Base-by-base conservation (phyloP, 208 protist genomes). In the Jaenimonas drosophilae region DNA sequence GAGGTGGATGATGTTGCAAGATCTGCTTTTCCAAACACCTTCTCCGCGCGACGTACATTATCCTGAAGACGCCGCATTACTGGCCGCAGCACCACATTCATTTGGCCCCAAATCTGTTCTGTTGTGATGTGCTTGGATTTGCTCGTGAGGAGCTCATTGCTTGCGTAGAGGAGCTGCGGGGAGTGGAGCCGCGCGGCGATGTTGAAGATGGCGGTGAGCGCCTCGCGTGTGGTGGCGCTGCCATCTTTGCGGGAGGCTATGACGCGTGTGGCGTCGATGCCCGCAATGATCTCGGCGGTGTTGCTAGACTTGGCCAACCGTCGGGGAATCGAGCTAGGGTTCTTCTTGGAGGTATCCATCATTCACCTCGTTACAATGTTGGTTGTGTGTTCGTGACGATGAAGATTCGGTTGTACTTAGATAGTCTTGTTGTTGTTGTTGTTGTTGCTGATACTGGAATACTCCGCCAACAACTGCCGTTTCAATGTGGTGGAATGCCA, bases 21-120 rank as follows among this genome's bases (percentile, higher is more conserved):
- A 20, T 9, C 16, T 43, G 1, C 27, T 6, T 23, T 48, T n/a
- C 66, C 64, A 31, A 74, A 75, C 12, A 53, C 43, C 26, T 59
- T 52, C 60, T 86, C 52, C 14, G 65, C 61, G 3, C 47, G 49
- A 21, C 62, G 70, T 33, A 92, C 79, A 30, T 70, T 68, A 16
- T 76, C 64, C 62, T 76, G 67, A 27, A 92, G 58, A 36, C 78
- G 85, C 3, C 80, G 69, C 37, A 93, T 45, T 21, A 93, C 80
- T 3, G 85, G 85, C 7, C 75, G 64, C 43, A 86, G 61, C 26
- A 90, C 55, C 50, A 90, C 63, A 46, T 46, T 79, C 70, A 93
- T 66, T 59, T 93, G 85, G 0, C 80, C 80, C 81, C 85, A 93
- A 44, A 93, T 82, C 58, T 93, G 80, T 49, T 93, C 85, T 32